These are phyloP conservation scores for Aspergillus quadricinctus DNA, from an alignment of 2,329 filamentous ascomycete species.

Conservation along the genomic window DNA sequence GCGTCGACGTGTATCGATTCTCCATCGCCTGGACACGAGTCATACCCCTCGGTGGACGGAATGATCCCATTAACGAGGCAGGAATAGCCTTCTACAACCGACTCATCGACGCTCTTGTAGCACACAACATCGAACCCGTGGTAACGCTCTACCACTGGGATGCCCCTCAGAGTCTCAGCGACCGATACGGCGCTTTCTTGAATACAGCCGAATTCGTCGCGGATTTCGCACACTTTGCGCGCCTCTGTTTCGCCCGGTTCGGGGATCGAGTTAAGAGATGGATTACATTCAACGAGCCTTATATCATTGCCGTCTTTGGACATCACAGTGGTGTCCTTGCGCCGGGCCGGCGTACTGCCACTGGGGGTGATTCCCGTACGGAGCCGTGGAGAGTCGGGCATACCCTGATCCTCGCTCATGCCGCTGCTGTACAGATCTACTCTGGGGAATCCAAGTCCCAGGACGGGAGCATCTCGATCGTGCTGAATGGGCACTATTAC, in stretches of 20 bases:
- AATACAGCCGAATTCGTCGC: not conserved
- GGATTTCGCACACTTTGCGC: constrained; percentile 21
- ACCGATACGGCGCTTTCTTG: constrained; percentile 30
- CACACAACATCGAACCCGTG: constrained; percentile 37
- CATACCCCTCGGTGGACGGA: constrained; percentile 41
- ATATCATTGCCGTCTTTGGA: constrained; percentile 29
- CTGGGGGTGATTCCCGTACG: not conserved
- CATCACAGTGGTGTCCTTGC: constrained; percentile 2
- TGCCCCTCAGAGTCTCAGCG: constrained; percentile 31
- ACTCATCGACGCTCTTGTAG: constrained; percentile 38
- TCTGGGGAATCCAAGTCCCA: not conserved
- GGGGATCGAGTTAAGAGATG: constrained; percentile 28
- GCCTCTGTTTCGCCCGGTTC: constrained; percentile 27
- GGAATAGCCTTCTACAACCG: constrained; percentile 44
- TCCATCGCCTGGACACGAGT: constrained; percentile 46
- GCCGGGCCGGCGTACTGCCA: not conserved
- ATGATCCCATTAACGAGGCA: constrained; percentile 40
- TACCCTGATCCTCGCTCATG: constrained; percentile 4
- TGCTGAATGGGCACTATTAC: constrained; percentile 22
- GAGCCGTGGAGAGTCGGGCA: constrained; percentile 7
- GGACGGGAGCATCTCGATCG: constrained; percentile 1
- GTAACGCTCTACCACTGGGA: constrained; percentile 45
- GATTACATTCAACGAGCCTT: constrained; percentile 34
- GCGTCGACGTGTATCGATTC: constrained; percentile 34
- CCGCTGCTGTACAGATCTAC: not conserved